Evolutionary conservation across 2,329 filamentous ascomycete species (phyloP).

Genomic region (Trichoderma sp.): DNA sequence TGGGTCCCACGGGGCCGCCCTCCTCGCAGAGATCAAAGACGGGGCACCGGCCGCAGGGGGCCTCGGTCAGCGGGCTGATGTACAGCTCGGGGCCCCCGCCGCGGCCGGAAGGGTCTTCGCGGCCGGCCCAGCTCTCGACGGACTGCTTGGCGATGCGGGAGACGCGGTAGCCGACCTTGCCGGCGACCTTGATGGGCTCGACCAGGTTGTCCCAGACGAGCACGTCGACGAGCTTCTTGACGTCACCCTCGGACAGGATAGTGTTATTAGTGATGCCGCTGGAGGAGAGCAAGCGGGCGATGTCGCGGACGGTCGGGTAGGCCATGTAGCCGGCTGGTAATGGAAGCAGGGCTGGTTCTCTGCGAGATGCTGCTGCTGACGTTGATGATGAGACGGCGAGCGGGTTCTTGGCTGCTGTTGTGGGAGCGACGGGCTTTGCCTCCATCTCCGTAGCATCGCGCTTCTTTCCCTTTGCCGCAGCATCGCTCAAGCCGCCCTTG

Average conservation of each 20-base stretch:
- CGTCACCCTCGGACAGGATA: conserved; percentile 69
- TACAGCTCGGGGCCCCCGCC: conserved; percentile 46
- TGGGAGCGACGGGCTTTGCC: neutral
- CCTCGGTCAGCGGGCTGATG: conserved; percentile 78
- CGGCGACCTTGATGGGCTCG: conserved; percentile 60
- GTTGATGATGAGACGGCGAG: neutral
- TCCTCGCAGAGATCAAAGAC: conserved; percentile 92
- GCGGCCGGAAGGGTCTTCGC: conserved; percentile 39
- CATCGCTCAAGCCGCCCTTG: conserved; percentile 46
- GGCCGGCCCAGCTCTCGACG: conserved; percentile 42
- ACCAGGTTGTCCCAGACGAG: conserved; percentile 86
- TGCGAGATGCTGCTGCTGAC: conserved; percentile 27
- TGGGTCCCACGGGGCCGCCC: conserved; percentile 85
- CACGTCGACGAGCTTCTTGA: conserved; percentile 84
- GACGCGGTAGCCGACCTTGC: conserved; percentile 55
- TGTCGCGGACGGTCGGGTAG: conserved; percentile 79
- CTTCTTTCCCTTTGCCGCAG: conserved; percentile 48
- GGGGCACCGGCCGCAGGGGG: conserved; percentile 87
- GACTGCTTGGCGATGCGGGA: conserved; percentile 51
- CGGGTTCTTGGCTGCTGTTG: conserved; percentile 12
- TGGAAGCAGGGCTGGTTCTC: conserved; percentile 49
- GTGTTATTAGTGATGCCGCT: conserved; percentile 72
- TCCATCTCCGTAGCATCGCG: conserved; percentile 47
- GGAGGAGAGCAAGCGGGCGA: conserved; percentile 72
- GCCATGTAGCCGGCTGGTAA: conserved; percentile 67